phyloP scores from a whole-genome alignment of 2,329 filamentous ascomycete species.

The Albophoma yamanashiensis region DNA sequence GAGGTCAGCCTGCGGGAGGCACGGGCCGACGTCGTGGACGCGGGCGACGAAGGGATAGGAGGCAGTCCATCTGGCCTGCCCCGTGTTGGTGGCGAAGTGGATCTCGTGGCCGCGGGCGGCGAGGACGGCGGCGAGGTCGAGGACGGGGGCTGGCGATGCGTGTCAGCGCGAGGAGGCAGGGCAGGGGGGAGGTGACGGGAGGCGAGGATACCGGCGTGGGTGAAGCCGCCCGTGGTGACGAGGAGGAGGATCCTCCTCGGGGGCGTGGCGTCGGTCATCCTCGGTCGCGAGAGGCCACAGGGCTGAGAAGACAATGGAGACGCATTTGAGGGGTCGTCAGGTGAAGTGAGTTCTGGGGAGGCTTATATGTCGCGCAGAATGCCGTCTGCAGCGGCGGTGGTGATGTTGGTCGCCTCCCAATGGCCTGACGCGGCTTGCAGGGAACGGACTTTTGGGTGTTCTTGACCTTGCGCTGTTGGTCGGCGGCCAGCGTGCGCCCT shows the following conservation, averaged over 20 bases:
- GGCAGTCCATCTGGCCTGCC: conserved; percentile 23
- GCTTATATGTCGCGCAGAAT: background rate
- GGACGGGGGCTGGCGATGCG: background rate
- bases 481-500: background rate
- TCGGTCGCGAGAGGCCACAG: background rate
- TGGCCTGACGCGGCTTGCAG: background rate
- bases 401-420: background rate
- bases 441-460: background rate
- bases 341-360: background rate
- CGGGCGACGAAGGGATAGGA: conserved; percentile 18
- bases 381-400: background rate
- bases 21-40: conserved; percentile 20
- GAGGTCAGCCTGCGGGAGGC: conserved; percentile 14
- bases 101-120: conserved; percentile 22
- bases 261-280: background rate
- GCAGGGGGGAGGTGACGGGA: background rate
- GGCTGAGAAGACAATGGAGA: background rate
- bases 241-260: background rate
- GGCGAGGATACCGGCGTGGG: background rate
- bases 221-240: background rate
- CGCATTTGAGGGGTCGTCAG: background rate
- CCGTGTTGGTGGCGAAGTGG: conserved; percentile 25
- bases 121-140: conserved; percentile 14
- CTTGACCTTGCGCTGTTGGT: background rate
- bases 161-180: background rate